Conservation (phyloP, 352 stramenopile genomes). For the Blastocystis sp. region DNA sequence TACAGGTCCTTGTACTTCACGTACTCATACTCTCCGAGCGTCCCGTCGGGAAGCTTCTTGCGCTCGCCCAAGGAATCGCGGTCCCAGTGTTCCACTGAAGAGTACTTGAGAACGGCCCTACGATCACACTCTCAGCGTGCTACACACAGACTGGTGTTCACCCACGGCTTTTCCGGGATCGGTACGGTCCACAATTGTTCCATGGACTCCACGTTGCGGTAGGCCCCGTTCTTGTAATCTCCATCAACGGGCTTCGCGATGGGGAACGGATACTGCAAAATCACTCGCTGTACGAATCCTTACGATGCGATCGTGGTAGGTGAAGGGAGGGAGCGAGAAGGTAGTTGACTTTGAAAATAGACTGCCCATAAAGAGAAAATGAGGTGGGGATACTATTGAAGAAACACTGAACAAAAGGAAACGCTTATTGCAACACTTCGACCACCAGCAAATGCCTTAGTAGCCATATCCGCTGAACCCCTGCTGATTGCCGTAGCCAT, state of each 20-base stretch:
- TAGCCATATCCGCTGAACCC: slow-evolving; percentile 42
- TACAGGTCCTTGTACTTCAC: slow-evolving; percentile 69
- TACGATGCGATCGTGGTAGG: slow-evolving; percentile 13
- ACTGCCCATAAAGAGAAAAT: not conserved
- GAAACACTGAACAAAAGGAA: not conserved
- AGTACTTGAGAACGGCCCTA: slow-evolving; percentile 47
- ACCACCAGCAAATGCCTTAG: not conserved
- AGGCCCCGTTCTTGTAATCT: slow-evolving; percentile 3
- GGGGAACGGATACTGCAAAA: not conserved
- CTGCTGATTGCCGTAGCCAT: slow-evolving; percentile 11
- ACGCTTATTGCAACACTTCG: not conserved
- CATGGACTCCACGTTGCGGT: not conserved
- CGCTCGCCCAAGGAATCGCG: slow-evolving; percentile 1
- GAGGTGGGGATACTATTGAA: not conserved
- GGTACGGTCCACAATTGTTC: slow-evolving; percentile 19
- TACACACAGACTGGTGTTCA: slow-evolving; percentile 9
- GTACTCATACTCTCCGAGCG: slow-evolving; percentile 64
- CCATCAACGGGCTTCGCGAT: slow-evolving; percentile 34
- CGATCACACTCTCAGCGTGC: not conserved
- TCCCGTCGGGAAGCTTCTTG: not conserved
- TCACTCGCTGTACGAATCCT: not conserved
- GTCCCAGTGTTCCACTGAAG: slow-evolving; percentile 9
- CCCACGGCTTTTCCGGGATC: slow-evolving; percentile 27
- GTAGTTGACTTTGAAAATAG: not conserved
- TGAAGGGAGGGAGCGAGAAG: slow-evolving; percentile 2